Evolutionary conservation across 495 filamentous ascomycete genomes (phyloP).

Genomic region (Xylaria scruposa): DNA sequence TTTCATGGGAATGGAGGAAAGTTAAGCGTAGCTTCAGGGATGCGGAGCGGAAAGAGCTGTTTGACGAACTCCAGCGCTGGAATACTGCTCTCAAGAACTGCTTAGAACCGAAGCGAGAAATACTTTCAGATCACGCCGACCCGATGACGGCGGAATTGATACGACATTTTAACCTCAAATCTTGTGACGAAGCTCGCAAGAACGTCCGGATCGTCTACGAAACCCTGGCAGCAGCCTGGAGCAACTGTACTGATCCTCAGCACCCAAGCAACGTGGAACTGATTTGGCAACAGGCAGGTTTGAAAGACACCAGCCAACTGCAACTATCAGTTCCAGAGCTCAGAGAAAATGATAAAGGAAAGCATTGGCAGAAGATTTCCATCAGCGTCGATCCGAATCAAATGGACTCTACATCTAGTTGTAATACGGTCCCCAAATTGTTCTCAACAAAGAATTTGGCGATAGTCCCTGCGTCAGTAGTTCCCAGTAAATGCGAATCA

Average conservation of each 20-base stretch:
- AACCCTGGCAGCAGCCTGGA: background rate
- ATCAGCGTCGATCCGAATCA: background rate
- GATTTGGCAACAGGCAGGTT: background rate
- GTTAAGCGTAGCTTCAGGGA: slow-evolving; percentile 2
- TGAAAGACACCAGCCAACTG: background rate
- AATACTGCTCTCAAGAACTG: slow-evolving; percentile 3
- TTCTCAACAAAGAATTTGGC: background rate
- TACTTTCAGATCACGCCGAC: background rate
- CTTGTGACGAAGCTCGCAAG: background rate
- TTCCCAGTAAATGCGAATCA: background rate
- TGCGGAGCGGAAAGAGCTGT: background rate
- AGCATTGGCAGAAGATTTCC: background rate
- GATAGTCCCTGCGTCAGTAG: background rate
- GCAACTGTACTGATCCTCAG: background rate
- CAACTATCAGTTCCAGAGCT: background rate
- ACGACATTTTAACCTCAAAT: background rate
- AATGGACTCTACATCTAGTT: background rate
- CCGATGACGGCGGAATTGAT: background rate
- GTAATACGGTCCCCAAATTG: background rate
- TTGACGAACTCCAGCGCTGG: background rate
- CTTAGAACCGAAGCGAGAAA: background rate
- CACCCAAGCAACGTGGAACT: slow-evolving; percentile 6
- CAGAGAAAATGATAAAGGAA: background rate
- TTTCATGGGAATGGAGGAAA: slow-evolving; percentile 5
- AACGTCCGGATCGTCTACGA: background rate